Conservation (phyloP, 1,284 basidiomycete species). For the Ustilago bromivora region DNA sequence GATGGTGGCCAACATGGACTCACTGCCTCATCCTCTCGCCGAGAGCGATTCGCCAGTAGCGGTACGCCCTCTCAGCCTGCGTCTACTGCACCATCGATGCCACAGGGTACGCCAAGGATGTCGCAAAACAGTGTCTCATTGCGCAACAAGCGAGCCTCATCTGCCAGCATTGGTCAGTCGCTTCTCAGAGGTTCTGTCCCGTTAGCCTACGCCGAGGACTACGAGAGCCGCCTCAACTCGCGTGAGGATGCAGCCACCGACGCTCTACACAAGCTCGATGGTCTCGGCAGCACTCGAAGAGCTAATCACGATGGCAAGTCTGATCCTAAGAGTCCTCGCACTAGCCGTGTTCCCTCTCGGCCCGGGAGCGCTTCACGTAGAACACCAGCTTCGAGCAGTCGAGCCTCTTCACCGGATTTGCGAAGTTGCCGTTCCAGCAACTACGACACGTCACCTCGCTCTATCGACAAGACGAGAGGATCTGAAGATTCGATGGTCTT, state of each 20-base stretch:
- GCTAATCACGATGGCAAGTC: slow-evolving; percentile 43
- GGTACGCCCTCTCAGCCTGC: slow-evolving; percentile 15
- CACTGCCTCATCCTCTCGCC: slow-evolving; percentile 13
- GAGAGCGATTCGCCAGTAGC: slow-evolving; percentile 33
- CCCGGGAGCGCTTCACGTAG: slow-evolving; percentile 51
- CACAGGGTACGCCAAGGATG: slow-evolving; percentile 22
- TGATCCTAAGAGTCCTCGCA: slow-evolving; percentile 53
- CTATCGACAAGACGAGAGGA: slow-evolving; percentile 28
- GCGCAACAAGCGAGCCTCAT: slow-evolving; percentile 60
- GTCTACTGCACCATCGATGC: slow-evolving; percentile 4
- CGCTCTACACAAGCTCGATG: slow-evolving; percentile 91
- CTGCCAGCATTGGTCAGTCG: slow-evolving; percentile 73
- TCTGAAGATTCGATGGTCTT: slow-evolving; percentile 44
- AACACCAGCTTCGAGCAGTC: slow-evolving; percentile 48
- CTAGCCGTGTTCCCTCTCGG: slow-evolving; percentile 46
- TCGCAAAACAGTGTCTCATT: too few species aligned
- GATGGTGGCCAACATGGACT: slow-evolving; percentile 15
- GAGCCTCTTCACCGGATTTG: slow-evolving; percentile 47
- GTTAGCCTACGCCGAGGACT: slow-evolving; percentile 54
- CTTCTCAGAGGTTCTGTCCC: slow-evolving; percentile 65
- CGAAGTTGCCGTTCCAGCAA: slow-evolving; percentile 46
- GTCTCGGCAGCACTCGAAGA: slow-evolving; percentile 76
- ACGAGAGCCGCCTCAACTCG: slow-evolving; percentile 48
- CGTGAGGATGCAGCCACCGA: slow-evolving; percentile 86
- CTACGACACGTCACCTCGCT: slow-evolving; percentile 42